Evolutionary conservation across 257 asterid species (phyloP).

Genomic region (Primulina tabacum): DNA sequence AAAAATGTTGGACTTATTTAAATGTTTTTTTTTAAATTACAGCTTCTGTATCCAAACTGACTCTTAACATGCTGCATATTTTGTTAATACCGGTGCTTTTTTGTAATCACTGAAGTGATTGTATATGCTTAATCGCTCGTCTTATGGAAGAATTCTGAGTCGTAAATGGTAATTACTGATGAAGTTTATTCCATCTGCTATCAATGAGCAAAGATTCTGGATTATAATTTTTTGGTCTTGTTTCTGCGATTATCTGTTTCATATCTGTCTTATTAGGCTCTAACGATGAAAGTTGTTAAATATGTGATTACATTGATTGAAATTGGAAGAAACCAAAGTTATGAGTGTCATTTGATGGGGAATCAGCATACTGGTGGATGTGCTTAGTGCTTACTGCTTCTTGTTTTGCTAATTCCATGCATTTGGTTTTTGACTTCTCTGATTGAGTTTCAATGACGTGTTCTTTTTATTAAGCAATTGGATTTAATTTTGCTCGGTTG

Average conservation of each 20-base stretch:
- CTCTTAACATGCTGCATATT: background rate
- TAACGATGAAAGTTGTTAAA: no score
- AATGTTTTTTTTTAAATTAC: no score
- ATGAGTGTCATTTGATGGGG: background rate
- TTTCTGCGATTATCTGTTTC: background rate
- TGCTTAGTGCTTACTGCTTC: background rate
- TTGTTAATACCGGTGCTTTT: background rate
- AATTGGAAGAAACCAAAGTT: background rate
- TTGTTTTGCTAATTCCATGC: background rate
- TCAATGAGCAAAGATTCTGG: background rate
- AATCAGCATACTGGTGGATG: background rate
- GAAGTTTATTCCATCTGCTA: background rate
- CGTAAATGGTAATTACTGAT: background rate
- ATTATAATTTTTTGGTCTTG: background rate
- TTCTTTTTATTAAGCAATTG: conserved; percentile 9
- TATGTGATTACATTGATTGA: background rate
- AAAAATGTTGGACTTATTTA: no score
- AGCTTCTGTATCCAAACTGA: no score
- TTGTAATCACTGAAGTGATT: background rate
- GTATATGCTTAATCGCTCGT: background rate
- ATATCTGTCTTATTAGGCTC: background rate
- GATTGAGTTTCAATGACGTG: background rate
- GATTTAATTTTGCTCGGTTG: conserved; percentile 7
- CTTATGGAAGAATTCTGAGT: background rate
- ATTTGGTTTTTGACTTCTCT: background rate